Base-by-base conservation (phyloP, 225 moss, liverwort and hornwort species). In the Asterella californica region DNA sequence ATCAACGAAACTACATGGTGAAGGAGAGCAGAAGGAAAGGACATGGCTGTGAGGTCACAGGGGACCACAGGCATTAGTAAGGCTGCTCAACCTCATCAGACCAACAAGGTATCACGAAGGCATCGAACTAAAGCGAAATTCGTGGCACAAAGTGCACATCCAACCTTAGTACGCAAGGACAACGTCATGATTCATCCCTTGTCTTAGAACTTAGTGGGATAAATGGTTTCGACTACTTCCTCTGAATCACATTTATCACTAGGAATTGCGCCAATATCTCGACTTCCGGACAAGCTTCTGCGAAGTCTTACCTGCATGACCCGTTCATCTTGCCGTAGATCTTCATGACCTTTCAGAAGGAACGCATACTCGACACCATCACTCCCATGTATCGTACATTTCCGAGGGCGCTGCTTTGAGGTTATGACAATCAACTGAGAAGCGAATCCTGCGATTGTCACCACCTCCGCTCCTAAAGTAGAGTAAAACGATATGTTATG, bases 311-410 rank as follows among this genome's bases (percentile, higher is more conserved):
- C 95, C 95, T 95, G 95, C 99, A 99, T 99, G 45, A 95, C 93
- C 64, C 99, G 88, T 87, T 99, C 99, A 90, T 99, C 99, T 83
- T 95, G 95, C 59, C 99, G 95, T 84, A 99, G 85, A 83, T 99
- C 99, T 77, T 99, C 99, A 57, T 99, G 99, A 48, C 99, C 99
- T 83, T 99, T 99, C 45, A 99, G 95, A 47, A 99, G 89, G 79
- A 95, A 99, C 76, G 87, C 91, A 67, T 99, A 95, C 53, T 93
- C 91, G 61, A 91, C 90, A 38, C 99, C 99, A 71, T 99, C 95
- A 76, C 92, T 93, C n/a, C 99, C 99, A 83, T 92, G 88, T 76
- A 99, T 95, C 46, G 99, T 99, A 80, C 95, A 89, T 79, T 89
- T 91, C 47, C 99, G 88, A 27, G 99, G 99, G 42, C 99, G 90